Evolutionary conservation across 1,284 basidiomycete genomes (phyloP).

Genomic region (Cystobasidium sp.): DNA sequence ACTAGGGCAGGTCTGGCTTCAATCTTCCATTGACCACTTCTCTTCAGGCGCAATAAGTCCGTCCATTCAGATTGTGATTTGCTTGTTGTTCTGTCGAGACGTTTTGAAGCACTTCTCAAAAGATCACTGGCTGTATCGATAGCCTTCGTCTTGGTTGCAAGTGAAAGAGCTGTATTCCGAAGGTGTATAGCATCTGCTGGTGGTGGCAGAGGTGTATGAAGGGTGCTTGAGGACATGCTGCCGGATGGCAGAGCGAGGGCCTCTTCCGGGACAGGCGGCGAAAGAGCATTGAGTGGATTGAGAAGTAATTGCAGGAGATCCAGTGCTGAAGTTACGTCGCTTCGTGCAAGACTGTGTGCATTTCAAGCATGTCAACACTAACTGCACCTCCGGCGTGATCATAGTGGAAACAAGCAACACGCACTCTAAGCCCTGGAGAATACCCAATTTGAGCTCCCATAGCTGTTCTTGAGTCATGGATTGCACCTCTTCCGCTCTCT

Average conservation of each 20-base stretch:
- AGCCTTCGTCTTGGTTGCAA: conserved; percentile 26
- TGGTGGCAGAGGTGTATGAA: conserved; percentile 21
- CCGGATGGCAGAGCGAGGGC: conserved; percentile 35
- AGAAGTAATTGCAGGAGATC: conserved; percentile 42
- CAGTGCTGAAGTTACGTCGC: conserved; percentile 34
- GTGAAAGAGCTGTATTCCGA: conserved; percentile 20
- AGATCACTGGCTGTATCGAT: conserved; percentile 24
- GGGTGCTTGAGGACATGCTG: conserved; percentile 16
- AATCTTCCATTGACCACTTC: conserved; percentile 40
- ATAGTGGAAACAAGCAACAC: neutral
- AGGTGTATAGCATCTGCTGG: conserved; percentile 18
- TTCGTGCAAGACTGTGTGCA: conserved; percentile 35
- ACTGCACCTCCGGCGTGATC: neutral
- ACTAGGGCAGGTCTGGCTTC: conserved; percentile 27
- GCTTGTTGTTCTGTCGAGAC: conserved; percentile 30
- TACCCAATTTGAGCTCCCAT: conserved; percentile 39
- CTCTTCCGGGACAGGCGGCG: conserved; percentile 37
- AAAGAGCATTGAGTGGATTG: conserved; percentile 36
- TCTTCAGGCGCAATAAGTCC: conserved; percentile 34
- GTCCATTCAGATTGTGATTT: conserved; percentile 39
- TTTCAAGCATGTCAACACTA: neutral
- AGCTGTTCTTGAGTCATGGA: conserved; percentile 33
- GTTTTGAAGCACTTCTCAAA: conserved; percentile 19
- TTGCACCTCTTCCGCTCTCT: conserved; percentile 15
- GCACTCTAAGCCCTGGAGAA: conserved; percentile 40